These are phyloP conservation scores for Hemerocallis citrina DNA, from an alignment of 106 monocot species.

Conservation along the genomic window DNA sequence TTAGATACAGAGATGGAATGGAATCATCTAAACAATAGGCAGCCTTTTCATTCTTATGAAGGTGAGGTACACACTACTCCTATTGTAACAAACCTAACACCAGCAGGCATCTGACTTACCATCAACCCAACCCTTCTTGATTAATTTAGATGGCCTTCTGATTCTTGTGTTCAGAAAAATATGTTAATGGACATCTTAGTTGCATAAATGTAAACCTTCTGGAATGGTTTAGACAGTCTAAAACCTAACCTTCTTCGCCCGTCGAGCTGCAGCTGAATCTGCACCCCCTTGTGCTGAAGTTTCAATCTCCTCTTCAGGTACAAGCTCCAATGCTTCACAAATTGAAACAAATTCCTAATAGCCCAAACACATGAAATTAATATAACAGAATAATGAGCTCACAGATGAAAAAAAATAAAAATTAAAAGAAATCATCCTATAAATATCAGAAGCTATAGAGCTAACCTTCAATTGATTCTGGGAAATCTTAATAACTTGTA, in stretches of 20 bases:
- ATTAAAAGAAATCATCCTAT: not conserved
- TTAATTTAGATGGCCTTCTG: not conserved
- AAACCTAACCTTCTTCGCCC: slow-evolving; percentile 74
- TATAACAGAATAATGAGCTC: not conserved
- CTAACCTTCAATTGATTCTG: slow-evolving; percentile 77
- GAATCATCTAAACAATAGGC: not conserved
- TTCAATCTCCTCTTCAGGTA: slow-evolving; percentile 84
- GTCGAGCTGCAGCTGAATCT: slow-evolving; percentile 42
- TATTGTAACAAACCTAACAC: too few species aligned
- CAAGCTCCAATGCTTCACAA: slow-evolving; percentile 87
- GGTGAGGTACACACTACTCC: not conserved
- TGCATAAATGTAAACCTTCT: not conserved
- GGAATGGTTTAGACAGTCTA: not conserved
- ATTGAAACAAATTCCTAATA: slow-evolving; percentile 85
- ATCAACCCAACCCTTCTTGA: not conserved
- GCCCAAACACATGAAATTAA: not conserved
- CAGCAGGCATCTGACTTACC: too few species aligned
- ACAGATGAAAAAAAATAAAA: not conserved
- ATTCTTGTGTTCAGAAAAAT: too few species aligned
- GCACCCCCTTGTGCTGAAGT: slow-evolving; percentile 12
- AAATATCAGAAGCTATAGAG: not conserved
- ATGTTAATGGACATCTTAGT: not conserved
- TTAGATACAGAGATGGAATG: not conserved
- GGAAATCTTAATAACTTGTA: slow-evolving; percentile 53
- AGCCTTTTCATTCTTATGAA: not conserved